Evolutionary conservation across 2,329 filamentous ascomycete species (phyloP), one percentile per base, ranked within the genome.

Genomic region (Colletotrichum magnum): DNA sequence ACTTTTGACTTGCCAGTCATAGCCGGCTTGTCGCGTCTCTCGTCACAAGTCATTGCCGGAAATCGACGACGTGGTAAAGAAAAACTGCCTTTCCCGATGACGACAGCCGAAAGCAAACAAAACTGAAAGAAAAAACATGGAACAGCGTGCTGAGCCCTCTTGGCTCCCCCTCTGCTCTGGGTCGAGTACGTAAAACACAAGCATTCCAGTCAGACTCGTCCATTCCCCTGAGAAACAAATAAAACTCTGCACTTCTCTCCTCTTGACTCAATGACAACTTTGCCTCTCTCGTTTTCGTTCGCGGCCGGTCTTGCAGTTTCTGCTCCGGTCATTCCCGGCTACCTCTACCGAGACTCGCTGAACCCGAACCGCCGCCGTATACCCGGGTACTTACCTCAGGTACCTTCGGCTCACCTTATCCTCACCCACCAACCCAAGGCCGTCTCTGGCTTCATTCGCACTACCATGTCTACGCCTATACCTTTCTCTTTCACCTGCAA

Each of bases 1-100:
- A 36, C 45, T 52, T 61, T 58, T 50, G 62, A 69, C 67, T 67
- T 47, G 67, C 57, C 45, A 61, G 67, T 6, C 62, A 61, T 67
- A 69, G 67, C 67, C 67, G 67, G 62, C 39, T 24, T 24, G 21
- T 24, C 21, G 21, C 21, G 21, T 24, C 21, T 21, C 21, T 45
- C 51, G 43, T 61, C 57, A 61, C 24, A n/a, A 52, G 18, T 18
- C 36, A 32, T 32, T 18, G 52, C 41, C 24, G 26, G 57, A 18
- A 58, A 24, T 24, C 45, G 32, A 36, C 21, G 3, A 36, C 32
- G 32, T 36, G 32, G 32, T 7, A 36, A 47, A 43, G 21, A 45
- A 13, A 43, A 63, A 18, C 41, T 56, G n/a, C 60, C 61, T 59
- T 59, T 54, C 21, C 28, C 2, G 28, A 65, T 60, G 66, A 68